phyloP scores from a whole-genome alignment of 1,284 basidiomycete genomes.

The Naganishia albida region DNA sequence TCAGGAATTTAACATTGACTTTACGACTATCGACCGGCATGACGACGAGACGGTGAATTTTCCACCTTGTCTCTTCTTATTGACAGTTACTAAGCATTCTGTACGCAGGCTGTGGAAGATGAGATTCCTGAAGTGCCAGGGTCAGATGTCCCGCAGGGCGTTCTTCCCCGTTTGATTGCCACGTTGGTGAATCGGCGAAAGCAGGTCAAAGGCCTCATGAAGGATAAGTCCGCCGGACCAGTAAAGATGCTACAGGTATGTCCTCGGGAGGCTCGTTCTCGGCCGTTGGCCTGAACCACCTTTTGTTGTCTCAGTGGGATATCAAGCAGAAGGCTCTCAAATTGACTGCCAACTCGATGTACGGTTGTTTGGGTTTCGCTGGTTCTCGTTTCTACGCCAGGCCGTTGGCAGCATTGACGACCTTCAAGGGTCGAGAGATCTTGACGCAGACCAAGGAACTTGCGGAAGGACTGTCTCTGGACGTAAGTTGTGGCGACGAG shows the following conservation, averaged over 20 bases:
- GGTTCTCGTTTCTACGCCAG: slow-evolving; percentile 97
- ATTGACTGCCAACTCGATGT: slow-evolving; percentile 99
- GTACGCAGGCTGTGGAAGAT: slow-evolving; percentile 62
- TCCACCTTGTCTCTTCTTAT: slow-evolving; percentile 3
- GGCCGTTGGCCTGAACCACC: slow-evolving; percentile 5
- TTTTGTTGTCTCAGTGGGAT: slow-evolving; percentile 66
- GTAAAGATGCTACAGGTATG: slow-evolving; percentile 81
- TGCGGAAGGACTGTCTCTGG: slow-evolving; percentile 83
- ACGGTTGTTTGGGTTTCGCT: slow-evolving; percentile 97
- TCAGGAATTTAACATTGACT: slow-evolving; percentile 99
- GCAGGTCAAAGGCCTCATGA: slow-evolving; percentile 94
- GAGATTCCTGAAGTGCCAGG: slow-evolving; percentile 86
- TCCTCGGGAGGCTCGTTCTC: background rate
- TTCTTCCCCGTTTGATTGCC: slow-evolving; percentile 92
- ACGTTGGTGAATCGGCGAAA: slow-evolving; percentile 86
- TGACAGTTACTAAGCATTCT: slow-evolving; percentile 30
- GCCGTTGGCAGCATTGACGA: slow-evolving; percentile 92
- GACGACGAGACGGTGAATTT: slow-evolving; percentile 64
- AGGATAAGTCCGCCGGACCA: slow-evolving; percentile 73
- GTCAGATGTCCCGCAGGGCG: slow-evolving; percentile 73
- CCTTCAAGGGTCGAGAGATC: slow-evolving; percentile 97
- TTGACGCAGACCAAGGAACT: slow-evolving; percentile 89
- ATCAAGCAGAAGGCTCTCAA: slow-evolving; percentile 98
- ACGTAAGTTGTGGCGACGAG: slow-evolving; percentile 62
- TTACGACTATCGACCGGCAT: slow-evolving; percentile 84